Percentiles rank a stretch among this genome's conserved stretches.
Conservation (phyloP, 1,284 basidiomycete species). For the Fistulinella cinereoalba region DNA sequence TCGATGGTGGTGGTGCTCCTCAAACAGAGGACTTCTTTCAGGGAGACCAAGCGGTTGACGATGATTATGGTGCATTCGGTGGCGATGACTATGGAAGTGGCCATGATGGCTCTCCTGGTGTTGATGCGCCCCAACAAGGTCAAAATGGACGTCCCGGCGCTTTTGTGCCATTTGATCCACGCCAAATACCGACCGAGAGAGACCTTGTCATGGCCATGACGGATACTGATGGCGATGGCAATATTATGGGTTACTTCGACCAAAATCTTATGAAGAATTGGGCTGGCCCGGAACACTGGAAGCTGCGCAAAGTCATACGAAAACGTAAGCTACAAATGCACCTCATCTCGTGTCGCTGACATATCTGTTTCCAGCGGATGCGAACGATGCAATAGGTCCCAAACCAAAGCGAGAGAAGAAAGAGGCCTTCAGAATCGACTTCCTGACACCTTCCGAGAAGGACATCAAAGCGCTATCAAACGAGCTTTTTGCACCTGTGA, state of each 20-base stretch:
- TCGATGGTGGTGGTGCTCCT: conserved; percentile 45
- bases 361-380: conserved; percentile 43
- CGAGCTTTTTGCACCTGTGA: conserved; percentile 78
- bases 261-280: conserved; percentile 88
- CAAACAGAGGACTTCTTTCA: conserved; percentile 76
- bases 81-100: conserved; percentile 47
- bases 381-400: conserved; percentile 43
- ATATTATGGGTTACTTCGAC: conserved; percentile 94
- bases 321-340: conserved; percentile 54
- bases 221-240: conserved; percentile 57
- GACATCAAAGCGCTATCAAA: conserved; percentile 71
- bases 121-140: conserved; percentile 36
- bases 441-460: conserved; percentile 61
- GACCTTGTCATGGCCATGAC: conserved; percentile 86
- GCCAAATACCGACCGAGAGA: conserved; percentile 64
- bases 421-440: conserved; percentile 87
- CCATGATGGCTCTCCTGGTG: conserved; percentile 41
- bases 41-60: conserved; percentile 65
- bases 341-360: conserved; percentile 4
- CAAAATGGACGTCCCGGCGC: conserved; percentile 45
- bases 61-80: conserved; percentile 48
- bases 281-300: conserved; percentile 99
- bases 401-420: conserved; percentile 76
- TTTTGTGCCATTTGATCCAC: conserved; percentile 78
- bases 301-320: conserved; percentile 73